Evolutionary conservation across 2,329 filamentous ascomycete species (phyloP).

Genomic region (Penicillium sp.): DNA sequence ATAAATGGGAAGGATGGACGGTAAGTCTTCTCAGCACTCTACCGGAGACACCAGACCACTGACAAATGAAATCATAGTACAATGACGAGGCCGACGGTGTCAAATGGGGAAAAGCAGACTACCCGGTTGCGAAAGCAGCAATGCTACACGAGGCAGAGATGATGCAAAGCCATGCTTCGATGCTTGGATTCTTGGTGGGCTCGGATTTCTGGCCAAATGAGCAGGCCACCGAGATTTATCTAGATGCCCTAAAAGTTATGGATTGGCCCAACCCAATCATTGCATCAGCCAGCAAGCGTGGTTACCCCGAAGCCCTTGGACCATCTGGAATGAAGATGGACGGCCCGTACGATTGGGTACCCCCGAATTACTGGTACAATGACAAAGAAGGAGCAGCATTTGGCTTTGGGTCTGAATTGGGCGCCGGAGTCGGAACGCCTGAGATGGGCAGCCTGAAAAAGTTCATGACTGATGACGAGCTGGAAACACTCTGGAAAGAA

Average conservation of each 20-base stretch:
- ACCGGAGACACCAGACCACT: neutral
- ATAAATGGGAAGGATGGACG: constrained; percentile 66
- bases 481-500: constrained; percentile 57
- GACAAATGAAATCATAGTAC: constrained; percentile 40
- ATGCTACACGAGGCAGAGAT: constrained; percentile 62
- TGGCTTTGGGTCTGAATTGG: constrained; percentile 64
- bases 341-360: constrained; percentile 66
- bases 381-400: constrained; percentile 57
- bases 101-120: constrained; percentile 56
- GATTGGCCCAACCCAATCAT: constrained; percentile 61
- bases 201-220: constrained; percentile 66
- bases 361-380: constrained; percentile 65
- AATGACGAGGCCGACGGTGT: constrained; percentile 53
- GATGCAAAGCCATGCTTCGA: constrained; percentile 60
- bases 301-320: constrained; percentile 53
- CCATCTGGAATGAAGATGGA: constrained; percentile 66
- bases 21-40: constrained; percentile 16
- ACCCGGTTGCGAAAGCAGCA: constrained; percentile 53
- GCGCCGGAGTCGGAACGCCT: constrained; percentile 63
- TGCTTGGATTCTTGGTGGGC: constrained; percentile 60
- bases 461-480: constrained; percentile 54
- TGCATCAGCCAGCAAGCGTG: constrained; percentile 57
- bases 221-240: constrained; percentile 54
- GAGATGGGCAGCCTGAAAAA: constrained; percentile 54
- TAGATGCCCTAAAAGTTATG: constrained; percentile 50